Conservation (phyloP, 805 yeast genomes). For the Ogataea wickerhamii region DNA sequence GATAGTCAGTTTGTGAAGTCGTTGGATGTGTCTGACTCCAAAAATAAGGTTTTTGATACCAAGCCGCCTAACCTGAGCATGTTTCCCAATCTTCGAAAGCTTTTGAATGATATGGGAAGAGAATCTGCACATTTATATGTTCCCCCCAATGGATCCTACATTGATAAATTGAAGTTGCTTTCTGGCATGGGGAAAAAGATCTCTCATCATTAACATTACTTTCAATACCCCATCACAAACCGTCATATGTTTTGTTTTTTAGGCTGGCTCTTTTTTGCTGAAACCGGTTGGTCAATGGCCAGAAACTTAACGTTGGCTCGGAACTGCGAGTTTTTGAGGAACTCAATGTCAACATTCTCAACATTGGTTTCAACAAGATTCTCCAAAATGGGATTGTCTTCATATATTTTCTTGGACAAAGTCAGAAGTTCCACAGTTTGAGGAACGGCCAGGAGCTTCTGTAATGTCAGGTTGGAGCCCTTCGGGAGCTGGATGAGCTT, state of each 20-base stretch:
- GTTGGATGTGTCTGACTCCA: slow-evolving; percentile 17
- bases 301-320: slow-evolving; percentile 38
- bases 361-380: slow-evolving; percentile 18
- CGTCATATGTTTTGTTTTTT: too few relatives aligned
- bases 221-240: too few relatives aligned
- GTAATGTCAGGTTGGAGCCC: slow-evolving; percentile 29
- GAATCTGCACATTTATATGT: slow-evolving; percentile 5
- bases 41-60: slow-evolving; percentile 6
- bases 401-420: slow-evolving; percentile 14
- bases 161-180: slow-evolving; percentile 2
- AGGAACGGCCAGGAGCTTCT: slow-evolving; percentile 13
- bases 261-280: slow-evolving; percentile 27
- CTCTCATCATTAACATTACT: slow-evolving; percentile 7
- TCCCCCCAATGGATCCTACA: slow-evolving; percentile 5
- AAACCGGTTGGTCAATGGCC: slow-evolving; percentile 44
- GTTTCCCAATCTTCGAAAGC: slow-evolving; percentile 8
- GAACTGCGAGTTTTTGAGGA: slow-evolving; percentile 20
- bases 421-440: slow-evolving; percentile 19
- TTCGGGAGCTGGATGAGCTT: slow-evolving; percentile 61
- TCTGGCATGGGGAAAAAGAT: slow-evolving; percentile 7
- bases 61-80: slow-evolving; percentile 11
- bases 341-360: slow-evolving; percentile 24
- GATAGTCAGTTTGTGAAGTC: slow-evolving; percentile 18
- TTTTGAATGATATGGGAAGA: slow-evolving; percentile 18
- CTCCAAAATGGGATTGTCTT: slow-evolving; percentile 11